These are phyloP conservation scores for Saprolegnia diclina DNA, from an alignment of 352 stramenopile genomes.

Conservation along the genomic window DNA sequence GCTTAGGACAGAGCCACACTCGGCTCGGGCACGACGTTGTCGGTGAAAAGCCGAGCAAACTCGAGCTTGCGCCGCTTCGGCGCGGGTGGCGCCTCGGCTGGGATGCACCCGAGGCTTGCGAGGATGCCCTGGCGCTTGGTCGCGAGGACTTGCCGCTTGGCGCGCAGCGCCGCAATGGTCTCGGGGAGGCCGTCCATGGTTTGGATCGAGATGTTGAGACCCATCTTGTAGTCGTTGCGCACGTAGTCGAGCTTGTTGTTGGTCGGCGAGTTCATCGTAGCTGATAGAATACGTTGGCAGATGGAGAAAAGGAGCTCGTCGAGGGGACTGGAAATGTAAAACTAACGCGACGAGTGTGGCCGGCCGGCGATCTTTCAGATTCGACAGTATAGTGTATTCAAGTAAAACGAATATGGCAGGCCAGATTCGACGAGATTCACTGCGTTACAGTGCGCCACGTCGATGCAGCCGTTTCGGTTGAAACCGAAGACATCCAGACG, in stretches of 20 bases:
- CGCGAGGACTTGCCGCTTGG: not conserved
- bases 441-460: not conserved
- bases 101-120: not conserved
- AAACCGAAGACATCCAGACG: not conserved
- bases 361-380: not conserved
- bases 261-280: not conserved
- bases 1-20: not conserved
- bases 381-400: not conserved
- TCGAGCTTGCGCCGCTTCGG: not conserved
- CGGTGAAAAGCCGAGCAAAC: constrained; percentile 7
- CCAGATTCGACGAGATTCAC: not conserved
- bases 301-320: not conserved
- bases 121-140: not conserved
- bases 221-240: not conserved
- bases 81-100: not conserved
- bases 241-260: not conserved
- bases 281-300: too few relatives aligned
- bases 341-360: not conserved
- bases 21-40: constrained; percentile 13
- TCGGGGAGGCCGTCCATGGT: not conserved
- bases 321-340: not conserved
- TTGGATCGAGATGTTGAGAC: not conserved
- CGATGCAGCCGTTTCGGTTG: not conserved
- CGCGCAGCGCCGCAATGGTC: not conserved
- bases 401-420: not conserved